These are phyloP conservation scores for Scedosporium minutisporum DNA, from an alignment of 2,329 filamentous ascomycete species.

Conservation along the genomic window DNA sequence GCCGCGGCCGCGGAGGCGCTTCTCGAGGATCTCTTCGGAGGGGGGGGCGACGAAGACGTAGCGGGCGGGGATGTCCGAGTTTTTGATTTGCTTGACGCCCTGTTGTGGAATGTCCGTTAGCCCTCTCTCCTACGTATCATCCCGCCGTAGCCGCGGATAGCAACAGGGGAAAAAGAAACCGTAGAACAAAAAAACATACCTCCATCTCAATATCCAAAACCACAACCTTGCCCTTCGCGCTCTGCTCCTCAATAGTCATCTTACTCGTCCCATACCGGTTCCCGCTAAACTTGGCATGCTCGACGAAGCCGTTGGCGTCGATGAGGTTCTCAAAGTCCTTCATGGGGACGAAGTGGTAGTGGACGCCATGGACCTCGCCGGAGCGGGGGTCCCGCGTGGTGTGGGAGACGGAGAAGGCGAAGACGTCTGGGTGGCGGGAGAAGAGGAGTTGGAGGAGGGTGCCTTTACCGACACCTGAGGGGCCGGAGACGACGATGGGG, in stretches of 20 bases:
- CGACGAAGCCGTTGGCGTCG: conserved; percentile 65
- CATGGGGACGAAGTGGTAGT: conserved; percentile 71
- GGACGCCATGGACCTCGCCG: conserved; percentile 64
- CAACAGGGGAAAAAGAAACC: background rate
- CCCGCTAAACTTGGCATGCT: conserved; percentile 74
- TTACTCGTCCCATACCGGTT: conserved; percentile 84
- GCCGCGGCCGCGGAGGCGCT: conserved; percentile 61
- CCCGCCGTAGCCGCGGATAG: background rate
- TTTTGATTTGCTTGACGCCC: conserved; percentile 88
- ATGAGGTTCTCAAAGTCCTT: conserved; percentile 61
- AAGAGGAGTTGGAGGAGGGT: conserved; percentile 69
- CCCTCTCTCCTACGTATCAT: background rate
- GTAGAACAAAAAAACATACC: conserved; percentile 38
- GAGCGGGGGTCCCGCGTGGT: conserved; percentile 71
- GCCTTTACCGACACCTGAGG: conserved; percentile 72
- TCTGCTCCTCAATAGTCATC: conserved; percentile 66
- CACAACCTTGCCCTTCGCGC: conserved; percentile 61
- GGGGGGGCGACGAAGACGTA: conserved; percentile 84
- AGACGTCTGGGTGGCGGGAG: conserved; percentile 38
- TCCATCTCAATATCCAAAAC: conserved; percentile 97
- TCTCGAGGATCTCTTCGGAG: conserved; percentile 60
- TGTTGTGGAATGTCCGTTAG: conserved; percentile 9
- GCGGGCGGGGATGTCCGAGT: conserved; percentile 61
- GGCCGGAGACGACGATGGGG: conserved; percentile 71
- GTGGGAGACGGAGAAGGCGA: conserved; percentile 54